Conservation (phyloP, 805 yeast genomes). For the Saccharomycopsis guyanensis region DNA sequence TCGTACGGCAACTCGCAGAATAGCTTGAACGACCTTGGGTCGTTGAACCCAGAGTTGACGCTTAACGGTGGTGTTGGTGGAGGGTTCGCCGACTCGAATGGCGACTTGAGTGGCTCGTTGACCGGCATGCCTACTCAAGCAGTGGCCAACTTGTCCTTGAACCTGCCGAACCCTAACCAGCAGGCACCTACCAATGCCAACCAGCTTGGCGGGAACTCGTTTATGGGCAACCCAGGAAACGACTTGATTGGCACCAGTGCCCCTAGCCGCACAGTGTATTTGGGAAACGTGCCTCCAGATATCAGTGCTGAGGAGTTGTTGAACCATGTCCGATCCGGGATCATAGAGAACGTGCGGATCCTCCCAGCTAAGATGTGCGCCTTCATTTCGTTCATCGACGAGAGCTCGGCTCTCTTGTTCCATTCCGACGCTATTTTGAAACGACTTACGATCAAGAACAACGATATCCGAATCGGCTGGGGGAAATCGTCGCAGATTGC, state of each 20-base stretch:
- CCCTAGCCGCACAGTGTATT: conserved; percentile 79
- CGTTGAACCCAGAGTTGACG: background rate
- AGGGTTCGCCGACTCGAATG: conserved; percentile 2
- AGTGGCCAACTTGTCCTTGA: conserved; percentile 8
- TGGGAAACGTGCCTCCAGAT: conserved; percentile 83
- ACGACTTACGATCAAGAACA: conserved; percentile 69
- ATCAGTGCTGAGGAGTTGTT: conserved; percentile 73
- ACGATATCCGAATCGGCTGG: conserved; percentile 89
- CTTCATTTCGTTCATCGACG: conserved; percentile 82
- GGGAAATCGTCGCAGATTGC: conserved; percentile 72
- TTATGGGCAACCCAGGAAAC: conserved; percentile 15
- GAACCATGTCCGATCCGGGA: conserved; percentile 87
- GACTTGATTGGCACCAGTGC: conserved; percentile 31
- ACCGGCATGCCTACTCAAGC: background rate
- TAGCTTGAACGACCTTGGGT: conserved; percentile 6
- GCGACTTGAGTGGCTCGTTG: background rate
- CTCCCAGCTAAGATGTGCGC: conserved; percentile 87
- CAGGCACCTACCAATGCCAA: background rate
- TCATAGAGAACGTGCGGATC: conserved; percentile 70
- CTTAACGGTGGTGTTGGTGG: no score
- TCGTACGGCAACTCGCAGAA: conserved; percentile 9
- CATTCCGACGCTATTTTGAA: conserved; percentile 90
- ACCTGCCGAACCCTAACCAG: conserved; percentile 1
- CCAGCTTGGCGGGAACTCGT: conserved; percentile 1
- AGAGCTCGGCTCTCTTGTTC: conserved; percentile 79